Evolutionary conservation across 148 eudicot genomes (phyloP).

Genomic region (Persicaria maculosa): DNA sequence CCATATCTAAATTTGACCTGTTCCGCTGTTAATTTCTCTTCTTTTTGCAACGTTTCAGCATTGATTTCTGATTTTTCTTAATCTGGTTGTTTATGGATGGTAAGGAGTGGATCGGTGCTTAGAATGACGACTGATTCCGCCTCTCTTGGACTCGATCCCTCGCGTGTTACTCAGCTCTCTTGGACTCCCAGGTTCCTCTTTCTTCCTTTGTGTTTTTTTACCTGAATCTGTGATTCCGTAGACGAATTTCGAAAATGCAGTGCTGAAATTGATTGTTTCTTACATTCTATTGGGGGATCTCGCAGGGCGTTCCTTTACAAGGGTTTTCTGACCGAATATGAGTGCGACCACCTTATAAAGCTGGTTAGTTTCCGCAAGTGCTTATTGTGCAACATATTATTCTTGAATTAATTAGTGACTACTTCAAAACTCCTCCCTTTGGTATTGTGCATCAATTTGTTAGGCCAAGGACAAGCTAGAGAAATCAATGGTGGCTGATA

Average conservation of each 20-base stretch:
- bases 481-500: slow-evolving; percentile 93
- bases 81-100: background rate
- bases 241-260: background rate
- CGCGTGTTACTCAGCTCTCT: slow-evolving; percentile 76
- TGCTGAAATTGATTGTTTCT: background rate
- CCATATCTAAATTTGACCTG: background rate
- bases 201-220: background rate
- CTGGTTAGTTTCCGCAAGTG: slow-evolving; percentile 41
- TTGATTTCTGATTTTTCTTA: background rate
- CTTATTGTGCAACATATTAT: background rate
- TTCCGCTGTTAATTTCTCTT: background rate
- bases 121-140: slow-evolving; percentile 45
- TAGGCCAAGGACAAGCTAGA: slow-evolving; percentile 83
- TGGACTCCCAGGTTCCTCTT: slow-evolving; percentile 78
- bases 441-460: slow-evolving; percentile 11
- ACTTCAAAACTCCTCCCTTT: background rate
- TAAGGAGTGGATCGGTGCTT: slow-evolving; percentile 26
- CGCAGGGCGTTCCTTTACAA: slow-evolving; percentile 76
- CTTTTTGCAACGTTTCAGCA: background rate
- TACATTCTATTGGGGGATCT: background rate
- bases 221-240: background rate
- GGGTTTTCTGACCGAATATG: slow-evolving; percentile 59
- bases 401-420: slow-evolving; percentile 23
- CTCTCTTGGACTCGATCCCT: slow-evolving; percentile 50
- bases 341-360: slow-evolving; percentile 83